Base-by-base conservation (phyloP, 2,329 filamentous ascomycete genomes). In the Xylariaceae sp. region DNA sequence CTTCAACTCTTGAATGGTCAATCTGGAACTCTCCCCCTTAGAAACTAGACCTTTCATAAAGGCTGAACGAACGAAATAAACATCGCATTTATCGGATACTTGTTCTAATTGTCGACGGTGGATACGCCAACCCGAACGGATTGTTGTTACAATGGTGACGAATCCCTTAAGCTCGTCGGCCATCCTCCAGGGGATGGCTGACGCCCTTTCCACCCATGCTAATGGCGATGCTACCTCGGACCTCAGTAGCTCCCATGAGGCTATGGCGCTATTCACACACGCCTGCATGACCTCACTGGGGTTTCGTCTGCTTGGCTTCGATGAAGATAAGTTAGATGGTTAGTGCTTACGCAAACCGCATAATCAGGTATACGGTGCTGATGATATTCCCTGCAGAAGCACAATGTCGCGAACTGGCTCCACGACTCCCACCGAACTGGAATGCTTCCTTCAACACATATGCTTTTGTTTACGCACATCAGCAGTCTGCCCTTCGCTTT, bases 381-480 rank as follows among this genome's bases (percentile, higher is more conserved):
- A 71, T 64, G 49, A 71, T 64, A 5, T 40, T 48, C 9, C 3
- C 10, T n/a, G 63, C 64, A 85, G 83, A 88, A 70, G 71, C 81
- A 26, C 77, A 84, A 68, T 85, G 85, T 67, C 77, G 81, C 52
- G 71, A 79, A 45, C 74, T 84, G 44, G 81, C 84, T 9, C 84
- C 83, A 7, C 80, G 86, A 29, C 81, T 98, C 2, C 90, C 91
- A 0, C 56, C 81, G 16, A 83, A 86, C 75, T 98, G 95, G 95
- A 96, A 96, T 73, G 78, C 85, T 12, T 83, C 84, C 19, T 81
- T 82, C 55, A 84, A 84, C 59, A 86, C 87, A 14, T 89, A 91
- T 70, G 85, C 88, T 53, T 97, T 98, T 74, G 85, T 92, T 61
- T 98, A 98, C 76, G 85, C 86, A 2, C 93, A 97, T 73, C 80